A percentile compares a stretch with the other conserved stretches of the same genome.
These are phyloP conservation scores for Leccinum subrobustum DNA, from an alignment of 1,284 basidiomycete genomes.

Conservation along the genomic window DNA sequence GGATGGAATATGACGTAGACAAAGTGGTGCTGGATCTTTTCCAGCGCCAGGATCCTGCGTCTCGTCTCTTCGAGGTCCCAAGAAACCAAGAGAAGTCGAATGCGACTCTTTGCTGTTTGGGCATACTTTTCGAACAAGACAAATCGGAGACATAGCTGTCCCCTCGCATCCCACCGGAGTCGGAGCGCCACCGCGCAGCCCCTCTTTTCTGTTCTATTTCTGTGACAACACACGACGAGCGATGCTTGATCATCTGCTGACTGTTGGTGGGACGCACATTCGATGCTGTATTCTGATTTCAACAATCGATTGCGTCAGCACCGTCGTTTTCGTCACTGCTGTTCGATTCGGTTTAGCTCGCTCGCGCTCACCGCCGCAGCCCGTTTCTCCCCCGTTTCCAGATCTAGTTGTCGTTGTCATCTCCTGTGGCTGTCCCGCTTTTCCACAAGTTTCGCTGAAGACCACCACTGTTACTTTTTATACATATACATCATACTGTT, in stretches of 20 bases:
- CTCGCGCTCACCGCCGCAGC: neutral
- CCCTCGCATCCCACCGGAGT: neutral
- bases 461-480: neutral
- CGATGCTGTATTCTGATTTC: neutral
- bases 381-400: neutral
- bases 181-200: neutral
- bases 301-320: neutral
- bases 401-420: neutral
- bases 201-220: neutral
- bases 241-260: neutral
- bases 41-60: neutral
- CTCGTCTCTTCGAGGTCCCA: neutral
- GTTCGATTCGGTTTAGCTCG: neutral
- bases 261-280: neutral
- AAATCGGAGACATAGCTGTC: neutral
- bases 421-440: neutral
- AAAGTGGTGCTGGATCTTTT: neutral
- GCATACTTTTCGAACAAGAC: neutral
- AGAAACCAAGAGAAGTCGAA: neutral
- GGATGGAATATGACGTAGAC: neutral
- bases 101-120: neutral
- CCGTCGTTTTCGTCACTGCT: neutral
- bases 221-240: neutral
- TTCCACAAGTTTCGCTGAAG: neutral
- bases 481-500: neutral